phyloP scores from a whole-genome alignment of 345 rosid species.

The Acer saccharum region DNA sequence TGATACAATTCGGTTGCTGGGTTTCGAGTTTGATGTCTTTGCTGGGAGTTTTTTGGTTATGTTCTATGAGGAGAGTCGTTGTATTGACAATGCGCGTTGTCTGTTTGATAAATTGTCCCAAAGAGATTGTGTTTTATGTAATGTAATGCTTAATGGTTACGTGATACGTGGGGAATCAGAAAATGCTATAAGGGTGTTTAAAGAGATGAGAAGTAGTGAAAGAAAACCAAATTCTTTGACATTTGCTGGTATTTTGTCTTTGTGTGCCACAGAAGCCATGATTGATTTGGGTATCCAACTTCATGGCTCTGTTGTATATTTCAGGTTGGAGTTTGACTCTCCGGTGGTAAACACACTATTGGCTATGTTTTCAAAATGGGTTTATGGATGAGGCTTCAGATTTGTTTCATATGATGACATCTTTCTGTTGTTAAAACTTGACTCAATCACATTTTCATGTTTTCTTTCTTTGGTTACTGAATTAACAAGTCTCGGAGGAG shows the following conservation, averaged over 20 bases:
- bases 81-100: constrained; percentile 42
- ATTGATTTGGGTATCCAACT: constrained; percentile 39
- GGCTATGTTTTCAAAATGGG: constrained; percentile 66
- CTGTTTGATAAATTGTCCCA: constrained; percentile 53
- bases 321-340: constrained; percentile 56
- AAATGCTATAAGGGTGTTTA: constrained; percentile 3
- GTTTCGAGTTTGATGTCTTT: constrained; percentile 60
- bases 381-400: constrained; percentile 53
- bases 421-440: constrained; percentile 52
- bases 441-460: constrained; percentile 67
- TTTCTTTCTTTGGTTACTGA: constrained; percentile 69
- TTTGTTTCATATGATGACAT: constrained; percentile 58
- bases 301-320: constrained; percentile 29
- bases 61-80: constrained; percentile 49
- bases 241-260: constrained; percentile 55
- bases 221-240: constrained; percentile 64
- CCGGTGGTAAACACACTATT: constrained; percentile 60
- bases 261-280: constrained; percentile 39
- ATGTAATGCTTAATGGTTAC: constrained; percentile 78
- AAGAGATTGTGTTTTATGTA: constrained; percentile 80
- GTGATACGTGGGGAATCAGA: constrained; percentile 42
- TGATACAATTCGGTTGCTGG: constrained; percentile 39
- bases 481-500: constrained; percentile 38
- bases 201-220: constrained; percentile 9
- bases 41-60: constrained; percentile 77